These are phyloP conservation scores for Serendipita sp. DNA, from an alignment of 768 basidiomycete species.

Conservation along the genomic window DNA sequence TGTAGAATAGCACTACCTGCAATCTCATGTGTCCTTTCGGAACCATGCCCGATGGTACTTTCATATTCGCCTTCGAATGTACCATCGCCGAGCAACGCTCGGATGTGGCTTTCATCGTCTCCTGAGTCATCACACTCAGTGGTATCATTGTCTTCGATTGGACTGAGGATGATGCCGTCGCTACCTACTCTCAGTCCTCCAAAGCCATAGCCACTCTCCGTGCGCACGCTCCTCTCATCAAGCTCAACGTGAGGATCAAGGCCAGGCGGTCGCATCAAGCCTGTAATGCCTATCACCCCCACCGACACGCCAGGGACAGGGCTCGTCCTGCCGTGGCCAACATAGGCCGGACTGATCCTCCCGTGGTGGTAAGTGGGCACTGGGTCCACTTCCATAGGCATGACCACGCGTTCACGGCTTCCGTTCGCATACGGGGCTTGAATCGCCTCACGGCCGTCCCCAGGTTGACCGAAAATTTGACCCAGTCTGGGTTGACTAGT, in stretches of 20 bases:
- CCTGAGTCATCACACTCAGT: neutral
- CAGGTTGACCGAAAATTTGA: neutral
- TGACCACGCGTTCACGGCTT: neutral
- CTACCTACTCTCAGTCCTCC: neutral
- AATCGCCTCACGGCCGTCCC: neutral
- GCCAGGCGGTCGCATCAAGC: neutral
- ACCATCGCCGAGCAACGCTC: neutral
- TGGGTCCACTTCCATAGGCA: neutral
- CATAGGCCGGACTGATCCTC: neutral
- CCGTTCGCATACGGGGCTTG: neutral
- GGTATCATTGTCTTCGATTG: neutral
- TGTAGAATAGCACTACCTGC: too few species aligned
- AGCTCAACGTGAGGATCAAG: neutral
- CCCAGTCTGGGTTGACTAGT: neutral
- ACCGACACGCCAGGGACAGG: neutral
- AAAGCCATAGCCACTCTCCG: constrained; percentile 1
- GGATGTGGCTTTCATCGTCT: neutral
- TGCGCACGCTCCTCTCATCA: neutral
- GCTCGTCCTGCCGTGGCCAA: neutral
- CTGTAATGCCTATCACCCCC: neutral
- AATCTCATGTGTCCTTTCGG: neutral
- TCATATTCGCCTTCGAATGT: constrained; percentile 1
- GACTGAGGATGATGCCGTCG: constrained; percentile 4
- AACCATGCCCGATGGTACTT: neutral
- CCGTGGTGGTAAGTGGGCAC: neutral